phyloP scores from a whole-genome alignment of 352 stramenopile genomes.

The Aphanomyces cochlioides region DNA sequence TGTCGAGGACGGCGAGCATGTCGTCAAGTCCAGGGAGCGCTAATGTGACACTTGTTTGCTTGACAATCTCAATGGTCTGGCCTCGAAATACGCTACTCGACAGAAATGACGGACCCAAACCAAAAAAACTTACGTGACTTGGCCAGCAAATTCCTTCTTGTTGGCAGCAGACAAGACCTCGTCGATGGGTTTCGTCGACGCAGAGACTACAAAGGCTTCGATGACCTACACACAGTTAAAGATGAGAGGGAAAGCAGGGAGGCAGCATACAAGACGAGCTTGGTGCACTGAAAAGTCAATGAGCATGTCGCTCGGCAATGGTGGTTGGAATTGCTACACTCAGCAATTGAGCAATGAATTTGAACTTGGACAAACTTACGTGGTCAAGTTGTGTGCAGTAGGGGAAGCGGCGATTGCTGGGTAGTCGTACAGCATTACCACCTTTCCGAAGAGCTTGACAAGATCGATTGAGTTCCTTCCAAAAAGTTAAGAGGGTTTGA shows the following conservation, averaged over 20 bases:
- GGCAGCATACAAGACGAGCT: constrained; percentile 55
- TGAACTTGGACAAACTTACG: constrained; percentile 38
- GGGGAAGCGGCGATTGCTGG: constrained; percentile 70
- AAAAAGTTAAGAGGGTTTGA: background rate
- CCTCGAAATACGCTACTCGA: constrained; percentile 54
- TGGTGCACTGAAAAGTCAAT: constrained; percentile 82
- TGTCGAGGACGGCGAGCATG: constrained; percentile 49
- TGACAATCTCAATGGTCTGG: constrained; percentile 74
- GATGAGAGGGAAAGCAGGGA: background rate
- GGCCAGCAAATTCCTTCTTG: constrained; percentile 76
- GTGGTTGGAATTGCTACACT: constrained; percentile 60
- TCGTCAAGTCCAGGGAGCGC: constrained; percentile 76
- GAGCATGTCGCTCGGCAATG: constrained; percentile 63
- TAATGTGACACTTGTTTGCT: constrained; percentile 61
- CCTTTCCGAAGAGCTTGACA: constrained; percentile 67
- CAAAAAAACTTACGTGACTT: constrained; percentile 57
- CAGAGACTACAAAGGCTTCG: constrained; percentile 61
- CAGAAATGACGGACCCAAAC: constrained; percentile 1
- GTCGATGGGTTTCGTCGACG: constrained; percentile 51
- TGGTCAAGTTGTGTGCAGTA: constrained; percentile 78
- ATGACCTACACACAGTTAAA: constrained; percentile 43
- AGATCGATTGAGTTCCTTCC: constrained; percentile 42
- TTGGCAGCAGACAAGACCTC: constrained; percentile 57
- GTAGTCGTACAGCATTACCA: constrained; percentile 64
- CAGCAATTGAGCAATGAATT: constrained; percentile 19